Percentiles rank a stretch among this genome's conserved stretches.
These are phyloP conservation scores for Lathyrus sativus DNA, from an alignment of 306 rosid genomes.

Conservation along the genomic window DNA sequence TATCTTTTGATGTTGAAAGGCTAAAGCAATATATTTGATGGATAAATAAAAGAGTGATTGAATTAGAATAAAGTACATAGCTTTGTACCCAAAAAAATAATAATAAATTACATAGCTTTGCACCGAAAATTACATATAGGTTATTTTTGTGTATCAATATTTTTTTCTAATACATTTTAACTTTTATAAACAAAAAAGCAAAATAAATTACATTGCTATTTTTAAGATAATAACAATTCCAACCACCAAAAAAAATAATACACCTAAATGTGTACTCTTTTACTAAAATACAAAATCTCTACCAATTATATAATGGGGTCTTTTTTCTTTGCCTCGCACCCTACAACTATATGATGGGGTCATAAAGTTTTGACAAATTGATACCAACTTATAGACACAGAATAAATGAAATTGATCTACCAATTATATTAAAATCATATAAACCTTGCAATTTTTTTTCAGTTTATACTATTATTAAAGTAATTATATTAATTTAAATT, in stretches of 20 bases:
- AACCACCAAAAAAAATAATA: slow-evolving; percentile 42
- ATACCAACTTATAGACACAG: not conserved
- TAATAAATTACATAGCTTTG: no score
- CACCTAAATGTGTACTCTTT: not conserved
- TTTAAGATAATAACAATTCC: slow-evolving; percentile 39
- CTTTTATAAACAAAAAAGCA: no score
- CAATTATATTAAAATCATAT: not conserved
- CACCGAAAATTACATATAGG: no score
- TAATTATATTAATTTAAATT: not conserved
- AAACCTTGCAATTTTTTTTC: not conserved
- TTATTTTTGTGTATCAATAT: no score
- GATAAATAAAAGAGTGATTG: slow-evolving; percentile 29
- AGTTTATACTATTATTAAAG: not conserved
- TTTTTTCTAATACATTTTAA: no score
- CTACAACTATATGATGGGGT: slow-evolving; percentile 57
- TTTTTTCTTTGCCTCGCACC: slow-evolving; percentile 39
- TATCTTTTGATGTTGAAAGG: no score
- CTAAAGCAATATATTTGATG: no score
- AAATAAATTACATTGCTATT: slow-evolving; percentile 32
- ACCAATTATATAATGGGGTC: no score
- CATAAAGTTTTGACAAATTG: slow-evolving; percentile 40
- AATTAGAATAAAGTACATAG: slow-evolving; percentile 33
- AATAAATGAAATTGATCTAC: not conserved
- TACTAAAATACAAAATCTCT: slow-evolving; percentile 42
- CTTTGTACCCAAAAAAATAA: no score